phyloP scores from a whole-genome alignment of 2,329 filamentous ascomycete genomes.

The Microdochium bolleyi region DNA sequence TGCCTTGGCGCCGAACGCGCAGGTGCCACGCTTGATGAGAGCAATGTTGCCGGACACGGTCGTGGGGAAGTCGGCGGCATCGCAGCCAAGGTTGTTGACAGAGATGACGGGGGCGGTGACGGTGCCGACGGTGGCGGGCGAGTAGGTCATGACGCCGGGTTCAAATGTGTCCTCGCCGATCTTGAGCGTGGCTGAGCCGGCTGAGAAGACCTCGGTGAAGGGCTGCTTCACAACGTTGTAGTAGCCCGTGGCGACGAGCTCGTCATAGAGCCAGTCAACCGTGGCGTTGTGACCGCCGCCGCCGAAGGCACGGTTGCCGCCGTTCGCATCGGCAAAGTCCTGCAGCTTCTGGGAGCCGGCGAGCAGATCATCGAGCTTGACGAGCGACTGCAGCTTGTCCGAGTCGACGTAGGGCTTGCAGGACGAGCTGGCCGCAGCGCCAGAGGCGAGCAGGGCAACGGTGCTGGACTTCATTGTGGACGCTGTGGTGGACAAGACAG shows the following conservation, averaged over 20 bases:
- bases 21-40: slow-evolving; percentile 50
- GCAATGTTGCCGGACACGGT: slow-evolving; percentile 46
- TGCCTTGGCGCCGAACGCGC: slow-evolving; percentile 51
- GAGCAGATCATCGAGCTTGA: slow-evolving; percentile 16
- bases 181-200: slow-evolving; percentile 19
- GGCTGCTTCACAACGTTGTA: slow-evolving; percentile 36
- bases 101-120: slow-evolving; percentile 32
- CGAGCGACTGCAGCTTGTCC: neutral
- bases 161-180: slow-evolving; percentile 18
- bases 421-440: neutral
- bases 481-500: neutral
- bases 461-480: neutral
- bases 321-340: slow-evolving; percentile 18
- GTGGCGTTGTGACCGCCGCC: slow-evolving; percentile 16
- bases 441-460: neutral
- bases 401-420: neutral
- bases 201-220: slow-evolving; percentile 29
- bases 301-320: slow-evolving; percentile 4
- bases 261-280: slow-evolving; percentile 2
- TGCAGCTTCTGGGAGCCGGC: slow-evolving; percentile 18
- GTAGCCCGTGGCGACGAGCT: slow-evolving; percentile 25
- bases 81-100: slow-evolving; percentile 46
- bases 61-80: slow-evolving; percentile 41
- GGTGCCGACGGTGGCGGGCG: slow-evolving; percentile 33
- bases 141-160: slow-evolving; percentile 34